Evolutionary conservation across 2,329 filamentous ascomycete genomes (phyloP), one percentile per base, ranked within the genome.

Genomic region (Penicillium sp.): DNA sequence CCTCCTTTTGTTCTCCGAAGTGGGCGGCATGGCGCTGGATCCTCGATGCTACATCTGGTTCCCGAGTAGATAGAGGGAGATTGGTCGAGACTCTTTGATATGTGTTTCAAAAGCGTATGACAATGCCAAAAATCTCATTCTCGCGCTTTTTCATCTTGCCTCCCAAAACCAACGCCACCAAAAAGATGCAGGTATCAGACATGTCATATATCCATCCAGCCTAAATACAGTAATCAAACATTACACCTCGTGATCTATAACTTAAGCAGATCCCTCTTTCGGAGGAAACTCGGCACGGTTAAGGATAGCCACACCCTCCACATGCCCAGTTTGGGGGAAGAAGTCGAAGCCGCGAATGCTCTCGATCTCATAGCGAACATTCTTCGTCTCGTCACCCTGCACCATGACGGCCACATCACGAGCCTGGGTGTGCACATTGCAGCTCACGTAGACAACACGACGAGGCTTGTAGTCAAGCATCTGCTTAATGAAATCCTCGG

Each of bases 371-470:
- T 96, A 98, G 54, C 78, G 44, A 70, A 66, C 66, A 39, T 69
- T 62, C 33, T 61, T 58, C 44, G 64, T 60, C 42, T 64, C 62
- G 23, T 66, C 63, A 12, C 91, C 90, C 31, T 86, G 79, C 1
- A 97, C 89, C 62, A 98, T 72, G 53, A 92, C 82, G 0, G 91
- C 93, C 0, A 98, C 84, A 71, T 98, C 93, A 46, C 93, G 77
- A 12, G 93, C 93, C 78, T 97, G 93, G 7, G 92, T 97, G 67
- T 98, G 93, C 57, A 98, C 93, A 65, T 98, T 98, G 64, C 93
- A 98, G 66, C 88, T 95, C 35, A 98, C 92, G 68, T 98, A 98
- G 4, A 95, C 83, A 9, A 98, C 82, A 51, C 93, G 78, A 56
- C 79, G 78, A 0, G 93, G 92, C 0, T 80, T 87, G 62, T 88